Conservation (phyloP, 1,139 yeast genomes). For the Scheffersomyces quercinus region DNA sequence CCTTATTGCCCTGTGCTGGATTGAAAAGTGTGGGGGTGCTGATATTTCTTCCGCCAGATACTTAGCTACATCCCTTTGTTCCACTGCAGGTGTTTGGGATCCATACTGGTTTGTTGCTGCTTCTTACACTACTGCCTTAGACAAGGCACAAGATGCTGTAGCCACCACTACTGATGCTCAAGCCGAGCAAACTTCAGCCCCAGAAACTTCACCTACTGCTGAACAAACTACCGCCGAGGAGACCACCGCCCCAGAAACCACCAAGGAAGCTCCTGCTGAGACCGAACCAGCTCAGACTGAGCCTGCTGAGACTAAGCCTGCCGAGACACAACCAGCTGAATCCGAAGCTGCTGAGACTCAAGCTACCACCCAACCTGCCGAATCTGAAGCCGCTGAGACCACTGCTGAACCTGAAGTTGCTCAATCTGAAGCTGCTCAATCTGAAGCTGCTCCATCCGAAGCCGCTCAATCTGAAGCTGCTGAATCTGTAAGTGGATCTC, state of each 20-base stretch:
- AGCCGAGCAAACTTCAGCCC: not conserved
- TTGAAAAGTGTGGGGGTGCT: constrained; percentile 36
- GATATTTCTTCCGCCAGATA: constrained; percentile 40
- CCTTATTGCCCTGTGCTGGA: constrained; percentile 45
- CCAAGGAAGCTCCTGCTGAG: not conserved
- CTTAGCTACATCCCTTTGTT: constrained; percentile 43
- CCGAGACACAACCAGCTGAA: not conserved
- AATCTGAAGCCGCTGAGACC: not conserved
- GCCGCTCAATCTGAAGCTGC: not conserved
- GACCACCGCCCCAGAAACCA: not conserved
- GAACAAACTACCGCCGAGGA: not conserved
- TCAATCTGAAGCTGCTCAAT: not conserved
- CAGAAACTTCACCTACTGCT: not conserved
- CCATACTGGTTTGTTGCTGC: constrained; percentile 45
- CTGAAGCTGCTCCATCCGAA: not conserved
- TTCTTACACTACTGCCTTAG: constrained; percentile 19
- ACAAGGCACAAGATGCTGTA: not conserved
- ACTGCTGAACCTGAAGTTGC: not conserved
- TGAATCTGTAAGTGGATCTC: not conserved
- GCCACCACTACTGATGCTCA: not conserved
- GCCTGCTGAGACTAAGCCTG: not conserved
- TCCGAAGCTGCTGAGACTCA: not conserved
- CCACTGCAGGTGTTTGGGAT: constrained; percentile 38
- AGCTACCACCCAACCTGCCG: not conserved
- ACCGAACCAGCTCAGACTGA: not conserved